These are phyloP conservation scores for Buxus sempervirens DNA, from an alignment of 164 flowering plant genomes.

Conservation along the genomic window DNA sequence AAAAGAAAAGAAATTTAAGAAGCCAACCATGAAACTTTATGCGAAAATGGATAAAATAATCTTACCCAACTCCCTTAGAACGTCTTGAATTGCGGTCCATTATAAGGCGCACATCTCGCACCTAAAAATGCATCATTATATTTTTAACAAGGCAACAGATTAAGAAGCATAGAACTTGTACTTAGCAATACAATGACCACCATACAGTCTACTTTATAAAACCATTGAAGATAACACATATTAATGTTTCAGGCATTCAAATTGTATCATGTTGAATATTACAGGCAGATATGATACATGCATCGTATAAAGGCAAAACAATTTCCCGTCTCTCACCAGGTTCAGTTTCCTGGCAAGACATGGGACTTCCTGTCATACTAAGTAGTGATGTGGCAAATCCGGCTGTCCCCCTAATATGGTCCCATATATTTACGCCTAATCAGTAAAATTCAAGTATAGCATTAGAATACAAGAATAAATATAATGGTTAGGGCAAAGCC, in stretches of 20 bases:
- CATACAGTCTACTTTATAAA: constrained; percentile 27
- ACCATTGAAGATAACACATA: constrained; percentile 37
- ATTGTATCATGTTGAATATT: constrained; percentile 1
- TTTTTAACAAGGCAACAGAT: neutral
- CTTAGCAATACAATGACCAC: constrained; percentile 31
- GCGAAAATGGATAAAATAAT: constrained; percentile 2
- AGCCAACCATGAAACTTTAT: neutral
- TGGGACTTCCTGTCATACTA: too few relatives aligned
- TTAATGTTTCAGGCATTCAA: constrained; percentile 29
- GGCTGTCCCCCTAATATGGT: too few relatives aligned
- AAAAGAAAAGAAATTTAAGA: neutral
- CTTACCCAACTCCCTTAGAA: constrained; percentile 82
- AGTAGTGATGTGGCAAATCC: too few relatives aligned
- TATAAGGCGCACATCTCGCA: constrained; percentile 69
- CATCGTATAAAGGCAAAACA: neutral
- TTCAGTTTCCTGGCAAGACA: too few relatives aligned
- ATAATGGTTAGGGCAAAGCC: too few relatives aligned
- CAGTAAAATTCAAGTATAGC: too few relatives aligned
- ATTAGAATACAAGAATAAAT: too few relatives aligned
- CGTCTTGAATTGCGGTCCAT: constrained; percentile 75
- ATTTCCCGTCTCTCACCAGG: neutral
- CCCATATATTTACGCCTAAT: too few relatives aligned
- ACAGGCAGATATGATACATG: constrained; percentile 6
- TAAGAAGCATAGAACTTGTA: constrained; percentile 9
- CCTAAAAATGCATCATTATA: constrained; percentile 27